A percentile compares a stretch with the other conserved stretches of the same genome.
Conservation (phyloP, 345 rosid genomes). For the Populus nigra region DNA sequence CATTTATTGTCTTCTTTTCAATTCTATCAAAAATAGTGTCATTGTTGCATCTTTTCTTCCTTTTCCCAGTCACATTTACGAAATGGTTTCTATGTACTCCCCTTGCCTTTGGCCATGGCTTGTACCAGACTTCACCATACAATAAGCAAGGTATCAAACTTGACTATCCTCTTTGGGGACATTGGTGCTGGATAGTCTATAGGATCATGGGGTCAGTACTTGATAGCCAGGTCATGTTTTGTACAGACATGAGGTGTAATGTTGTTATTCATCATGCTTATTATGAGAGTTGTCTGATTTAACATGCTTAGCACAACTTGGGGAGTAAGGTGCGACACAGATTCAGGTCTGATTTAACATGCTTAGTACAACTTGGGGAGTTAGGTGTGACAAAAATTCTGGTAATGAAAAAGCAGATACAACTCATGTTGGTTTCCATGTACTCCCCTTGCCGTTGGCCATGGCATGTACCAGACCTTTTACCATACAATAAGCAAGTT, state of each 20-base stretch:
- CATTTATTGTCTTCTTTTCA: neutral
- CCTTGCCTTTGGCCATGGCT: neutral
- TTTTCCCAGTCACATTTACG: neutral
- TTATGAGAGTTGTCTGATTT: conserved; percentile 14
- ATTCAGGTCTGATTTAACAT: conserved; percentile 29
- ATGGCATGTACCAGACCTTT: neutral
- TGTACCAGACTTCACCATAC: neutral
- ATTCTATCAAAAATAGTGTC: neutral
- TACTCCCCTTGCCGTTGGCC: neutral
- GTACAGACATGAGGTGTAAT: neutral
- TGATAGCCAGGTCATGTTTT: neutral
- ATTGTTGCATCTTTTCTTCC: neutral
- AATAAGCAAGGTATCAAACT: neutral
- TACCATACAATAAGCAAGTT: neutral
- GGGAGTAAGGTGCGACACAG: conserved; percentile 71
- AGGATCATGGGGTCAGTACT: conserved; percentile 1
- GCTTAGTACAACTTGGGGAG: conserved; percentile 34
- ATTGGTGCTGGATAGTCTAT: neutral
- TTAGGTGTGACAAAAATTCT: conserved; percentile 66
- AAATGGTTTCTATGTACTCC: neutral
- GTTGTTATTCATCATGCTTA: neutral
- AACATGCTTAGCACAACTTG: conserved; percentile 35
- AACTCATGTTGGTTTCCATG: too few species aligned
- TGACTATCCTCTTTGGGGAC: neutral
- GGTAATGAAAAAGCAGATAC: too few species aligned